Evolutionary conservation across 495 filamentous ascomycete genomes (phyloP).

Genomic region (Apiosordaria backusii): DNA sequence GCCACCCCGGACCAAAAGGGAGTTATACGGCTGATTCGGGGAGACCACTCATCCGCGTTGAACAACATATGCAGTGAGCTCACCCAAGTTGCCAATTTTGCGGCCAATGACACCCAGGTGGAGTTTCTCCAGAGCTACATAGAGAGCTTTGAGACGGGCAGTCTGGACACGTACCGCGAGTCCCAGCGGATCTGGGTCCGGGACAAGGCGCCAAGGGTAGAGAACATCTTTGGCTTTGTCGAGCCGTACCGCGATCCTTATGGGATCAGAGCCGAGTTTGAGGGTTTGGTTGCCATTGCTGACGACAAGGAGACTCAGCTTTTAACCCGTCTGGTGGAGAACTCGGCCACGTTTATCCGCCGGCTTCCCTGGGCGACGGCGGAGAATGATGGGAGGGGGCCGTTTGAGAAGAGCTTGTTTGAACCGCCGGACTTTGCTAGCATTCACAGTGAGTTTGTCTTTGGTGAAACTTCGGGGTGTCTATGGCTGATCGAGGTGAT

Average conservation of each 20-base stretch:
- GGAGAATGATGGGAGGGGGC: conserved; percentile 40
- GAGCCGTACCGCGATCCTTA: conserved; percentile 50
- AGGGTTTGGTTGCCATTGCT: conserved; percentile 43
- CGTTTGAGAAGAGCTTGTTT: conserved; percentile 43
- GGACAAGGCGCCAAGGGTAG: conserved; percentile 40
- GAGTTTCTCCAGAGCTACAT: conserved; percentile 29
- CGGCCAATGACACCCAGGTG: conserved; percentile 33
- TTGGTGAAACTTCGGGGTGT: neutral
- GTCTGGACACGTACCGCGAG: conserved; percentile 34
- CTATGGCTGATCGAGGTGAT: neutral
- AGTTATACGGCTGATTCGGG: conserved; percentile 57
- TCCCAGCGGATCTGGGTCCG: conserved; percentile 42
- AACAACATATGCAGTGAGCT: conserved; percentile 50
- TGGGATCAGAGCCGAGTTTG: conserved; percentile 44
- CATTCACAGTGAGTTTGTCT: conserved; percentile 38
- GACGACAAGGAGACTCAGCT: conserved; percentile 37
- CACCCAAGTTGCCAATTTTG: conserved; percentile 55
- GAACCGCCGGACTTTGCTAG: conserved; percentile 43
- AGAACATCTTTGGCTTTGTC: conserved; percentile 48
- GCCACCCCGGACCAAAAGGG: conserved; percentile 15
- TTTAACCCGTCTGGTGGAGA: conserved; percentile 33
- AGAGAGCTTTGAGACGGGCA: conserved; percentile 39
- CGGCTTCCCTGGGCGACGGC: conserved; percentile 37
- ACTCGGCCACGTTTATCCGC: conserved; percentile 34
- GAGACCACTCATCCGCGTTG: conserved; percentile 49